Percentiles rank a stretch among this genome's conserved stretches.
These are phyloP conservation scores for Suillus luteus DNA, from an alignment of 768 basidiomycete genomes.

Conservation along the genomic window DNA sequence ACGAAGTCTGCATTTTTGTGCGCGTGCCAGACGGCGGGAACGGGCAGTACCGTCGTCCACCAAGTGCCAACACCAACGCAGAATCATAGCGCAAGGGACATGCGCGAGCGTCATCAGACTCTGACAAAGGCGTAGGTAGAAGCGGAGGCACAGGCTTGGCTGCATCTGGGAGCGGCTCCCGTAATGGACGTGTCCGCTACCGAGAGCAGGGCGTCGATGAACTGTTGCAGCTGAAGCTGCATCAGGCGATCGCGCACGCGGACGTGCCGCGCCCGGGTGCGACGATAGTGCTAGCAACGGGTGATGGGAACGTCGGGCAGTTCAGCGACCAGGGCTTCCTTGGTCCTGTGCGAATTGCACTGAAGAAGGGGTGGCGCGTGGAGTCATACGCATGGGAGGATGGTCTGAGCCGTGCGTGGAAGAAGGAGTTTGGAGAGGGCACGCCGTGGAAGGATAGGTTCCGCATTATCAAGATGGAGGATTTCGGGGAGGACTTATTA, in stretches of 20 bases:
- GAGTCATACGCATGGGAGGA: slow-evolving; percentile 93
- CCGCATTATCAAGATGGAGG: slow-evolving; percentile 63
- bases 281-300: slow-evolving; percentile 90
- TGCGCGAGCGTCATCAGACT: slow-evolving; percentile 18
- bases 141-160: slow-evolving; percentile 19
- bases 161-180: slow-evolving; percentile 18
- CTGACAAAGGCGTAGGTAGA: slow-evolving; percentile 32
- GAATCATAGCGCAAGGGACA: slow-evolving; percentile 26
- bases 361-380: slow-evolving; percentile 92
- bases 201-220: slow-evolving; percentile 96
- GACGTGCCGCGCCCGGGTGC: slow-evolving; percentile 65
- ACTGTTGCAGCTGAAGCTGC: slow-evolving; percentile 87
- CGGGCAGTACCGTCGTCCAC: slow-evolving; percentile 52
- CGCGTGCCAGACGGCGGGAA: slow-evolving; percentile 71
- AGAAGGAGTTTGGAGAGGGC: slow-evolving; percentile 64
- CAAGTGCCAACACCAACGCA: slow-evolving; percentile 5
- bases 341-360: slow-evolving; percentile 81
- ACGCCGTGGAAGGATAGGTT: slow-evolving; percentile 46
- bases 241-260: slow-evolving; percentile 77
- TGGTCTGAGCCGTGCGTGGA: slow-evolving; percentile 79
- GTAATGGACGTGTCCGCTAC: slow-evolving; percentile 52
- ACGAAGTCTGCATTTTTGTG: slow-evolving; percentile 69
- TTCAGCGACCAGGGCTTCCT: slow-evolving; percentile 94
- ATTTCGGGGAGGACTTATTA: slow-evolving; percentile 61
- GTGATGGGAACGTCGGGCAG: slow-evolving; percentile 90